Base-by-base conservation (phyloP, 2,329 filamentous ascomycete species). In the Nothophaeocryptopus gaeumannii region DNA sequence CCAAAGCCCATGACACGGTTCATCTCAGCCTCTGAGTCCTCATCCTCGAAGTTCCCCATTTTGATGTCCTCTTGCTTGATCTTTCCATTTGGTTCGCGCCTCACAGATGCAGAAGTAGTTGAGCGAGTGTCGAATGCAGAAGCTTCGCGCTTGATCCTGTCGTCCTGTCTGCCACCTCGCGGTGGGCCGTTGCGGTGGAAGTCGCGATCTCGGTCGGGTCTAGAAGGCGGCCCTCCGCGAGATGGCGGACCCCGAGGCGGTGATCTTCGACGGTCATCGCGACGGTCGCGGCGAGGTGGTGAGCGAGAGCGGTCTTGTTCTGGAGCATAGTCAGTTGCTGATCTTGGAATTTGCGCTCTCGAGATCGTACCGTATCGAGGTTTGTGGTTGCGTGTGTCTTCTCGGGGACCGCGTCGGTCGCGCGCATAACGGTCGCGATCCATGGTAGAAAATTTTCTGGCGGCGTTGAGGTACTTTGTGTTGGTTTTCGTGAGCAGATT, bases 1-100 rank as follows among this genome's bases (percentile, higher is more conserved):
- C 83, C 83, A 65, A 99, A 96, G 2, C 93, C 93, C 88, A 99
- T 91, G 75, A 91, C 83, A 42, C 85, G 84, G 61, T 84, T 78
- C 86, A 97, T 92, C 52, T 81, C 81, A 47, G 79, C 81, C 65
- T 86, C 76, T 44, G 84, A 82, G 55, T 85, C 84, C 55, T 91
- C 58, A 36, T 63, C 56, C 41, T 67, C 65, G 4, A 38, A 45
- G n/a, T 55, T 54, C 33, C 55, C 58, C 56, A 60, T 62, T 32
- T 59, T 55, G 11, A 45, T 41, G 26, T 59, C 55, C 16, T 46
- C 44, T 35, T 52, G 51, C 34, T 37, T 41, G n/a, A 50, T 41
- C 32, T 56, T 48, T 8, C 49, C 36, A 5, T 37, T 29, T 14
- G 34, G 45, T 41, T 44, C 43, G 9, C 30, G 35, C 39, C 48